Evolutionary conservation across 1,284 basidiomycete genomes (phyloP), one percentile per base, ranked within the genome.

Genomic region (Pseudozyma flocculosa): DNA sequence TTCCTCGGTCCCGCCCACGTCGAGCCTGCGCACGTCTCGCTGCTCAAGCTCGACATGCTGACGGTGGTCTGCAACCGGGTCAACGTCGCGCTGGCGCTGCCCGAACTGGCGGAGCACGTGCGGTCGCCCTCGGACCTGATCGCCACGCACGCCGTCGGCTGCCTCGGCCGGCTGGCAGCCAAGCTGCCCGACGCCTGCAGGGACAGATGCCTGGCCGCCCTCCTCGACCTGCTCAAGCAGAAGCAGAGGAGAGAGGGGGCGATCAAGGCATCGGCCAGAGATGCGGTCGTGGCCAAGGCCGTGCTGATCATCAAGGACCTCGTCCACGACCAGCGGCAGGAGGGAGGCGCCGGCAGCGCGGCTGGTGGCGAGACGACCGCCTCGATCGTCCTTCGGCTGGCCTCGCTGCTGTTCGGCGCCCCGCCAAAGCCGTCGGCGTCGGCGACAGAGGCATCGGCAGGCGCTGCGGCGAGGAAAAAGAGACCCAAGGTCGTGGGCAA

Each of bases 11-110:
- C 68, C 8, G 59, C 68, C 17, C 58, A 62, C 42, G 40, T 56
- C 13, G 72, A 75, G 43, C 68, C 72, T 1, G 39, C 50, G 42
- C 62, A 64, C 42, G 37, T 73, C 17, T 68, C 68, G 23, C 45
- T 56, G 13, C 58, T 62, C 48, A 75, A 75, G 40, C 57, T 75
- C 18, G 61, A 68, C 19, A 45, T 71, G 2, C 43, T 75, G 15
- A 59, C 68, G 11, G 45, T 42, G 18, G 13, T 68, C 18, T 67
- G 54, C 43, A 57, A 50, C 23, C 18, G 36, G 0, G 23, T 23
- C 40, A 59, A 56, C 15, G 55, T 60, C 13, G 34, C 37, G 4
- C 30, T 57, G 11, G 40, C 66, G 1, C 43, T 65, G 24, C 43
- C 54, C 10, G 70, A 72, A 41, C 36, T 72, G 1, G 52, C 39